Evolutionary conservation across 2,329 filamentous ascomycete species (phyloP).

Genomic region (Ascochyta rabiei): DNA sequence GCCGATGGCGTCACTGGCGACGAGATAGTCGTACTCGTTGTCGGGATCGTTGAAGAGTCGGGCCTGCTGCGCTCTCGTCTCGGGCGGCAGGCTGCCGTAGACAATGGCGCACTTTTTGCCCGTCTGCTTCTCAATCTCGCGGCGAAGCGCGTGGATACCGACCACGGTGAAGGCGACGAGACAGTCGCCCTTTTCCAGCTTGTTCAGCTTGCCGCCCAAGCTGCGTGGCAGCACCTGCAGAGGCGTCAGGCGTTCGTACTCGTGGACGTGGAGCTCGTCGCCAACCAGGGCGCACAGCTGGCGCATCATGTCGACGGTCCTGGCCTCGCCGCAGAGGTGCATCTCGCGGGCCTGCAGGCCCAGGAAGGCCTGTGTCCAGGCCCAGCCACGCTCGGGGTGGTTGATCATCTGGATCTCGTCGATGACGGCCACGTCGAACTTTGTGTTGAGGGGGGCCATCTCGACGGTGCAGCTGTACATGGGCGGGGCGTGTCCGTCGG

Average conservation of each 20-base stretch:
- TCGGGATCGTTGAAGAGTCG: slow-evolving; percentile 91
- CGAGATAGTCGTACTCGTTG: slow-evolving; percentile 93
- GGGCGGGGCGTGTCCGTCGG: slow-evolving; percentile 54
- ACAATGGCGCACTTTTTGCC: slow-evolving; percentile 86
- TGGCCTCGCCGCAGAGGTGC: slow-evolving; percentile 89
- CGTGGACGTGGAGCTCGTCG: slow-evolving; percentile 80
- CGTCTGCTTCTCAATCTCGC: slow-evolving; percentile 75
- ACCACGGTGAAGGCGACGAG: slow-evolving; percentile 86
- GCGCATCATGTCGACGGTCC: slow-evolving; percentile 78
- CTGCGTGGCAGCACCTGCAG: slow-evolving; percentile 70
- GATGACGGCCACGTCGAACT: slow-evolving; percentile 88
- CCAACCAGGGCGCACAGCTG: slow-evolving; percentile 79
- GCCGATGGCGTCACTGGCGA: slow-evolving; percentile 93
- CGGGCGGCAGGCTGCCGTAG: slow-evolving; percentile 88
- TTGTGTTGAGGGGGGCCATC: slow-evolving; percentile 71
- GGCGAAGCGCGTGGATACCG: slow-evolving; percentile 79
- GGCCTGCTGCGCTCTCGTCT: slow-evolving; percentile 90
- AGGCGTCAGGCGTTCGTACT: slow-evolving; percentile 82
- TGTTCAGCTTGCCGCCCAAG: slow-evolving; percentile 68
- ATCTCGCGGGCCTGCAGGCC: slow-evolving; percentile 87
- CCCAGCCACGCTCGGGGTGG: slow-evolving; percentile 80
- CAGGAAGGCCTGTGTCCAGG: slow-evolving; percentile 90
- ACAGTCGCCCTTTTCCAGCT: slow-evolving; percentile 86
- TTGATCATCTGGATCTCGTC: slow-evolving; percentile 99
- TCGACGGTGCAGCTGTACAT: slow-evolving; percentile 93